Percentiles rank a stretch among this genome's conserved stretches.
Evolutionary conservation across 495 filamentous ascomycete genomes (phyloP).

Genomic region (Penicillium pulvis): DNA sequence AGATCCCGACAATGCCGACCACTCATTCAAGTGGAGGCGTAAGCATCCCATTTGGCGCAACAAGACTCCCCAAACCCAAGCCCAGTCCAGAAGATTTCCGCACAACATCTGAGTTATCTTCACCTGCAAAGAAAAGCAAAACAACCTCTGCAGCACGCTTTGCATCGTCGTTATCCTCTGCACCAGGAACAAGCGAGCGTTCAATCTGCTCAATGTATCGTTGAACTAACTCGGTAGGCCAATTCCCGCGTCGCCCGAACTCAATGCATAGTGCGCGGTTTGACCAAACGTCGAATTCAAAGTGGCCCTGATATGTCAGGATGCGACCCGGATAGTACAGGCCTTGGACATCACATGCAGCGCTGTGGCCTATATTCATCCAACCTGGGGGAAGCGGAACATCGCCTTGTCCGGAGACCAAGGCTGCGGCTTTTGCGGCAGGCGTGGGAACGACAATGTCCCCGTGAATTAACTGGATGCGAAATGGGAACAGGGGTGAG

Average conservation of each 20-base stretch:
- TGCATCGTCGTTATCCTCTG: conserved; percentile 39
- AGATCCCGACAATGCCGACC: not conserved
- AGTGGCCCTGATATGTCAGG: conserved; percentile 46
- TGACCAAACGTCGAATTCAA: conserved; percentile 44
- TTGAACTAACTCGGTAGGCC: conserved; percentile 22
- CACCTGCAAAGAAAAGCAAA: conserved; percentile 35
- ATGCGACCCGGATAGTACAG: conserved; percentile 39
- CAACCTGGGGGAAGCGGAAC: conserved; percentile 25
- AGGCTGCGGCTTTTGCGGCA: conserved; percentile 10
- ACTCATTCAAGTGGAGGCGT: conserved; percentile 25
- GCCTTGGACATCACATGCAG: conserved; percentile 41
- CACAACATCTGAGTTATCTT: conserved; percentile 5
- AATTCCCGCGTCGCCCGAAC: conserved; percentile 34
- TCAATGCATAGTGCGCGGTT: conserved; percentile 38
- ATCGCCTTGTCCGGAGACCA: conserved; percentile 3
- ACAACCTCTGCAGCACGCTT: conserved; percentile 42
- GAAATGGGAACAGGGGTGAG: conserved; percentile 11
- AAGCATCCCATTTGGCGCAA: conserved; percentile 21
- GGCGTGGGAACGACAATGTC: conserved; percentile 34
- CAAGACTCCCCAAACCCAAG: not conserved
- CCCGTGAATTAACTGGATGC: conserved; percentile 39
- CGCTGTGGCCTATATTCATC: conserved; percentile 39
- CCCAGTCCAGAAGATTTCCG: not conserved
- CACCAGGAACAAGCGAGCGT: conserved; percentile 19
- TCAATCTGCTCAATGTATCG: conserved; percentile 30